Conservation (phyloP, 176 grass and related monocot genomes). For the Oryza coarctata region DNA sequence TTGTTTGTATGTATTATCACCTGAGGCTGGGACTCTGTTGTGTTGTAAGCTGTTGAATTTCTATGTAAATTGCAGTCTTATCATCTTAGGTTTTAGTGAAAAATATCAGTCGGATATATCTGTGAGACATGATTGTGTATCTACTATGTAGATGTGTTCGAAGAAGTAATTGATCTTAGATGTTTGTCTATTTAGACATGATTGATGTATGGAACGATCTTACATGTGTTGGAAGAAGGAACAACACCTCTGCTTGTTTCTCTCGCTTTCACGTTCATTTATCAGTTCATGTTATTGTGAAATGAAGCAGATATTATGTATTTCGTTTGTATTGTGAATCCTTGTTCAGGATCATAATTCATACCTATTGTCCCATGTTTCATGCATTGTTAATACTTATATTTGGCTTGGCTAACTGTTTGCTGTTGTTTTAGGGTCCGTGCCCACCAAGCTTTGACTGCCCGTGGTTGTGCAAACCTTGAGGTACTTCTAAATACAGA, state of each 20-base stretch:
- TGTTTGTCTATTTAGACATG: neutral
- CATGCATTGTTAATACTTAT: neutral
- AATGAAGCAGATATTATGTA: neutral
- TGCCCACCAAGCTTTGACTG: conserved; percentile 16
- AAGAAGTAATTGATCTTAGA: neutral
- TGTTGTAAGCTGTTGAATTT: neutral
- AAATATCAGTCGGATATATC: neutral
- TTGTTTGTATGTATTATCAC: neutral
- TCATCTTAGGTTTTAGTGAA: neutral
- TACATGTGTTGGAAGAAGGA: neutral
- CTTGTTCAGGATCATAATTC: neutral
- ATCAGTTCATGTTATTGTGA: neutral
- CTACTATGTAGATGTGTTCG: neutral
- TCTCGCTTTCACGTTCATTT: neutral
- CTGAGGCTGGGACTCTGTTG: neutral
- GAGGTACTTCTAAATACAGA: conserved; percentile 25
- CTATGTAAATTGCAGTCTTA: neutral
- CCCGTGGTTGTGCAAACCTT: conserved; percentile 20
- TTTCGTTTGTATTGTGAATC: conserved; percentile 6
- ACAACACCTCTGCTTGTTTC: neutral
- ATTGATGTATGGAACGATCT: neutral
- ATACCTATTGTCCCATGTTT: neutral
- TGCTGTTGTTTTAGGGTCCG: conserved; percentile 31
- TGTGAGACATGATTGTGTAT: neutral
- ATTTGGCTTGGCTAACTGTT: neutral